A percentile compares a stretch with the other conserved stretches of the same genome.
Conservation (phyloP, 371 early-diverging fungal genomes). For the Mucor irregularis region DNA sequence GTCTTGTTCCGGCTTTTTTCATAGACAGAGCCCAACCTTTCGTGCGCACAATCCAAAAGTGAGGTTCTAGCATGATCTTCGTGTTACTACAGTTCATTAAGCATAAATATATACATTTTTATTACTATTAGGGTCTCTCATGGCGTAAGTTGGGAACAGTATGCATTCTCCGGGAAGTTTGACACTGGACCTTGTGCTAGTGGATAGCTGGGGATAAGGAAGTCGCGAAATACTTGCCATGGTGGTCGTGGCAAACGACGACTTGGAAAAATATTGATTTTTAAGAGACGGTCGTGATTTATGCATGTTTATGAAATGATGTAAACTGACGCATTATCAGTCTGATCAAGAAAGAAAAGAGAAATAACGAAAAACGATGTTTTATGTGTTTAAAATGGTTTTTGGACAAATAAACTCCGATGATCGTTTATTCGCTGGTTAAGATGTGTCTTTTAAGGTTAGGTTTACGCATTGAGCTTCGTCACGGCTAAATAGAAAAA, state of each 20-base stretch:
- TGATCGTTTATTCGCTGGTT: too few relatives aligned
- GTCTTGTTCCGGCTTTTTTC: constrained; percentile 14
- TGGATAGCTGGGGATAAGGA: neutral
- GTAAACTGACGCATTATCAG: too few relatives aligned
- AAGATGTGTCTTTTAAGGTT: too few relatives aligned
- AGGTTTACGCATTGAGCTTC: neutral
- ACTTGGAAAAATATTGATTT: neutral
- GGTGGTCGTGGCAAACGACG: neutral
- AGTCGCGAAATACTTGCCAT: neutral
- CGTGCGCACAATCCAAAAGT: constrained; percentile 33
- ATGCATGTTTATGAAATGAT: neutral
- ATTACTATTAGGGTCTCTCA: constrained; percentile 14
- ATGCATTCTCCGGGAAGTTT: constrained; percentile 19
- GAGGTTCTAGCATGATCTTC: neutral
- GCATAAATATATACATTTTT: neutral
- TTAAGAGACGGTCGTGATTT: neutral
- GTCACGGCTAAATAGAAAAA: neutral
- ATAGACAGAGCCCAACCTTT: constrained; percentile 42
- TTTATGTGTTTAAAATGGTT: too few relatives aligned
- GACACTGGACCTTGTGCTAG: neutral
- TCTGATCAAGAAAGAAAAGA: neutral
- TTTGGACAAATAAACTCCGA: too few relatives aligned
- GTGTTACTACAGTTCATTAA: neutral
- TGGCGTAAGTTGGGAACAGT: constrained; percentile 23
- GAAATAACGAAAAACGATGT: neutral